Conservation (phyloP, 2,329 filamentous ascomycete genomes). For the Pseudogymnoascus sp. region DNA sequence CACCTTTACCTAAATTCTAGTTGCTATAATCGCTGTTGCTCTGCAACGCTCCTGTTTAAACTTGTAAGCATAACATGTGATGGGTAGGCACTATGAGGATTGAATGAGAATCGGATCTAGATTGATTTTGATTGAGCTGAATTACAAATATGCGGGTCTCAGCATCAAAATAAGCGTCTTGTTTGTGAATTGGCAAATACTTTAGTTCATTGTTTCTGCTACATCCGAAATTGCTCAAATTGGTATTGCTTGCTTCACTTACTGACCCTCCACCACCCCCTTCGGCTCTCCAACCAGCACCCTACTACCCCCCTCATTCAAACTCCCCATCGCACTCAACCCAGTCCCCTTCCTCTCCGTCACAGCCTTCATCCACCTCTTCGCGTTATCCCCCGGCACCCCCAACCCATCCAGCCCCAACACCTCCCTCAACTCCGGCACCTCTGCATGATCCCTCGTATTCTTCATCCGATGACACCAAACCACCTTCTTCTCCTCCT, state of each 20-base stretch:
- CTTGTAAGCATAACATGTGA: too few relatives aligned
- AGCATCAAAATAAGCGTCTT: neutral
- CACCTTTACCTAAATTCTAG: too few relatives aligned
- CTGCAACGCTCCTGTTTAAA: too few relatives aligned
- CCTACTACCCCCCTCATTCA: neutral
- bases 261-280: neutral
- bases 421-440: slow-evolving; percentile 58
- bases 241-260: neutral
- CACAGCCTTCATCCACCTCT: slow-evolving; percentile 44
- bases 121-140: too few relatives aligned
- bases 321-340: slow-evolving; percentile 37
- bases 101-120: too few relatives aligned
- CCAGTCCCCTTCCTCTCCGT: slow-evolving; percentile 49
- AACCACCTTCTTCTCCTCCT: slow-evolving; percentile 52
- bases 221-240: neutral
- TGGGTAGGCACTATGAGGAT: too few relatives aligned
- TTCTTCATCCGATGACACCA: slow-evolving; percentile 82
- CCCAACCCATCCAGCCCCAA: slow-evolving; percentile 49
- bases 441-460: slow-evolving; percentile 70
- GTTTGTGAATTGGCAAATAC: neutral
- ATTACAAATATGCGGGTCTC: neutral
- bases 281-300: neutral
- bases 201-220: neutral
- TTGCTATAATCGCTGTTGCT: too few relatives aligned
- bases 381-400: slow-evolving; percentile 34